Conservation (phyloP, 306 rosid species). For the Mimosa bimucronata region DNA sequence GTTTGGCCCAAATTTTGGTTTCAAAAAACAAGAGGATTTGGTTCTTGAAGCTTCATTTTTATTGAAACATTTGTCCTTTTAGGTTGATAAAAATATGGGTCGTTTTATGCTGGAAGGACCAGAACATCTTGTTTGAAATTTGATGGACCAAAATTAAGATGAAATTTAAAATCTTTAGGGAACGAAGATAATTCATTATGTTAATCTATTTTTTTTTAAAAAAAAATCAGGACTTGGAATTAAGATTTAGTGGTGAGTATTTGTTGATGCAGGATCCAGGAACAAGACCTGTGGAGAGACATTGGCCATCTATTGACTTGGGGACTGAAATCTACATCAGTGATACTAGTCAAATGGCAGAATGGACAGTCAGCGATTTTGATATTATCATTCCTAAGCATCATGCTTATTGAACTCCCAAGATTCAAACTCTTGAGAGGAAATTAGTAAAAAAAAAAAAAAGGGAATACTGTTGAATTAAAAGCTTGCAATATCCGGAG, state of each 20-base stretch:
- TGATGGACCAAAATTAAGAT: no score
- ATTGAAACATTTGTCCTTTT: no score
- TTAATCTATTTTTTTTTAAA: no score
- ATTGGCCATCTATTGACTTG: constrained; percentile 41
- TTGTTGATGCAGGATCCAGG: constrained; percentile 42
- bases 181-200: no score
- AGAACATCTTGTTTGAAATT: no score
- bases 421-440: neutral
- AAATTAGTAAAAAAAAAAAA: neutral
- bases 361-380: constrained; percentile 45
- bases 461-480: neutral
- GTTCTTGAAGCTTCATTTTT: no score
- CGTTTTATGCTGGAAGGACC: no score
- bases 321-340: constrained; percentile 45
- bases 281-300: constrained; percentile 35
- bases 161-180: no score
- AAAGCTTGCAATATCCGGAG: neutral
- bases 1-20: no score
- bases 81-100: no score
- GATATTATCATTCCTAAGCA: constrained; percentile 34
- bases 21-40: no score
- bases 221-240: no score
- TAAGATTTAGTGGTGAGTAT: neutral
- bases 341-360: constrained; percentile 34
- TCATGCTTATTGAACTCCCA: constrained; percentile 11